Conservation (phyloP, 2,329 filamentous ascomycete species). For the Epichloe aotearoae region DNA sequence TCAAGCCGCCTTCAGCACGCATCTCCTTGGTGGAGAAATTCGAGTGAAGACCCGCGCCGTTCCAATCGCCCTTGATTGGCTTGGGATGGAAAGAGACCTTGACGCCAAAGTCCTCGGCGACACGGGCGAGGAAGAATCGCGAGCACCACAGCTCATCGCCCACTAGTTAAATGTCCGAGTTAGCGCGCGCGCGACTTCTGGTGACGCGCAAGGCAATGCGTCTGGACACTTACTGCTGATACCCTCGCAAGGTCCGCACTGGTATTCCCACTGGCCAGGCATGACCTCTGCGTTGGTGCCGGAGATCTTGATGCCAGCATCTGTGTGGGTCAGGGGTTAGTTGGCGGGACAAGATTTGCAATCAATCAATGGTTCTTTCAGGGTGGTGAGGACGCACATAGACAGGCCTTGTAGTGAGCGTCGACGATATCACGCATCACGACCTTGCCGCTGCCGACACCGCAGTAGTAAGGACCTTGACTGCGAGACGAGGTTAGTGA, state of each 20-base stretch:
- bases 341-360: background rate
- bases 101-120: slow-evolving; percentile 92
- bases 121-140: slow-evolving; percentile 73
- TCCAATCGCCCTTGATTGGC: slow-evolving; percentile 86
- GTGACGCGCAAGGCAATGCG: background rate
- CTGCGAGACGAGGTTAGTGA: slow-evolving; percentile 12
- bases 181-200: background rate
- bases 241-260: slow-evolving; percentile 79
- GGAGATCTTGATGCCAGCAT: slow-evolving; percentile 82
- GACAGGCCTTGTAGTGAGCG: slow-evolving; percentile 45
- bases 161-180: slow-evolving; percentile 34
- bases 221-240: slow-evolving; percentile 54
- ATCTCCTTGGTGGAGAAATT: slow-evolving; percentile 89
- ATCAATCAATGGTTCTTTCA: too few relatives aligned
- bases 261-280: slow-evolving; percentile 94
- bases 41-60: slow-evolving; percentile 85
- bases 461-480: slow-evolving; percentile 48
- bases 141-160: slow-evolving; percentile 91
- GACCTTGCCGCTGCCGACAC: slow-evolving; percentile 93
- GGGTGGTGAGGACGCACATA: slow-evolving; percentile 34
- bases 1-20: slow-evolving; percentile 86
- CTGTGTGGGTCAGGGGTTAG: slow-evolving; percentile 6
- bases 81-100: slow-evolving; percentile 94
- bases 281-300: slow-evolving; percentile 94
- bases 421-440: slow-evolving; percentile 97